Evolutionary conservation across 2,329 filamentous ascomycete genomes (phyloP), one percentile per base, ranked within the genome.

Genomic region (Apiospora hydei): DNA sequence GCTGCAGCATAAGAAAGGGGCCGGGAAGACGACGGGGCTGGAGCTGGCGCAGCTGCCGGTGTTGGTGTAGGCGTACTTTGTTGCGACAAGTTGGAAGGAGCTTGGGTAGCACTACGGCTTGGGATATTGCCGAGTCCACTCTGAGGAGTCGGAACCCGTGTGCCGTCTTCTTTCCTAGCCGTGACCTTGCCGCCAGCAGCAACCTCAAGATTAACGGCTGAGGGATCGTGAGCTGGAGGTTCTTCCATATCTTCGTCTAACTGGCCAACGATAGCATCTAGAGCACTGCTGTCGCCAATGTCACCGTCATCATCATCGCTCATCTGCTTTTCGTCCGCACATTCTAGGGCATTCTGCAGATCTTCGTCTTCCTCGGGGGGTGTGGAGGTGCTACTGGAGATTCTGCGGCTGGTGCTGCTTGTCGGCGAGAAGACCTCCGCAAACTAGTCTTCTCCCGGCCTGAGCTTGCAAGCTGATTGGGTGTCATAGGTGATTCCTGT

Each of bases 251-350:
- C 94, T 73, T 96, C 93, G 71, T 98, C 94, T 1, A 98, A 85
- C 76, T 97, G 94, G 72, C 95, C 94, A n/a, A 98, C 92, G 73
- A 98, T 93, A 30, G 94, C 91, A 80, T 98, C 94, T 69, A 98
- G 84, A 7, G 93, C 90, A 75, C 88, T 88, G 66, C 84, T 85
- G 44, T 93, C 92, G 21, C 91, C 91, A 71, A 91, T 85, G n/a
- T 78, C 79, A 14, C 90, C 90, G 2, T 92, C 91, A 21, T 94
- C 92, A 18, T 92, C 91, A 47, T 93, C 92, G 18, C 91, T 92
- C 16, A 98, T 82, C 70, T 94, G 94, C 80, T 93, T 93, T 83
- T 98, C 96, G 79, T 98, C 96, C 10, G 95, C 95, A 81, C 96
- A 98, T 83, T 98, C 96, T 4, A 98, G 85, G 3, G 93, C 91